Evolutionary conservation across 2,329 filamentous ascomycete genomes (phyloP).

Genomic region (Mycosphaerella arachidis): DNA sequence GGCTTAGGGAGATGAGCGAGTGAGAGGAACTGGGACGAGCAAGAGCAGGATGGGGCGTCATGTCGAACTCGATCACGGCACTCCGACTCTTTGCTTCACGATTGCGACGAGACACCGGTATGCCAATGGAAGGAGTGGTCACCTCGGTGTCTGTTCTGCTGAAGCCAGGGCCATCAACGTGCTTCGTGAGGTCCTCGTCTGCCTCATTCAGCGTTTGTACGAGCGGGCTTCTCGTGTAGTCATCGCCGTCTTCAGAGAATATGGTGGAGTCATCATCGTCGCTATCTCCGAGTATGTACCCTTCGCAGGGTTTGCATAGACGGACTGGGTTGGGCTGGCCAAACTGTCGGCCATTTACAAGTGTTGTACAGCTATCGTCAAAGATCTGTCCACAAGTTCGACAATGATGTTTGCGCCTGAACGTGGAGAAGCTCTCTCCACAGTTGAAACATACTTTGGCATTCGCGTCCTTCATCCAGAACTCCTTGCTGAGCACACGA

Average conservation of each 20-base stretch:
- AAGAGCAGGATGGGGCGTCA: constrained; percentile 58
- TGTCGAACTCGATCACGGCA: constrained; percentile 83
- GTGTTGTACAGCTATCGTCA: constrained; percentile 88
- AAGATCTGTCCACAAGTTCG: constrained; percentile 97
- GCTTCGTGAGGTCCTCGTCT: constrained; percentile 12
- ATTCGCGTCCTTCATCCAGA: constrained; percentile 95
- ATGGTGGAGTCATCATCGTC: constrained; percentile 77
- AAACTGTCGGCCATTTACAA: constrained; percentile 83
- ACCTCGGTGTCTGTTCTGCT: constrained; percentile 32
- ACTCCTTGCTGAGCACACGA: constrained; percentile 87
- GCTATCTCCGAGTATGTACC: constrained; percentile 77
- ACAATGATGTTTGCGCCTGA: constrained; percentile 94
- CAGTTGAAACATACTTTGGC: constrained; percentile 96
- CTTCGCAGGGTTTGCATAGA: constrained; percentile 88
- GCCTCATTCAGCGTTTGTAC: constrained; percentile 9
- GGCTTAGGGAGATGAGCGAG: constrained; percentile 70
- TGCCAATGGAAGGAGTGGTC: constrained; percentile 58
- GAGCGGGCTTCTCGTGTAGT: constrained; percentile 24
- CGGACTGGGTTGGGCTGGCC: constrained; percentile 78
- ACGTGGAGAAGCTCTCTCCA: constrained; percentile 84
- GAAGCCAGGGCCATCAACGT: constrained; percentile 22
- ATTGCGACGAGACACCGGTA: constrained; percentile 59
- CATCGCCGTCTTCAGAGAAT: constrained; percentile 66
- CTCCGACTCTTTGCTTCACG: constrained; percentile 80
- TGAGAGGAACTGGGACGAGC: constrained; percentile 90